Evolutionary conservation across 1,139 yeast genomes (phyloP), one percentile per base, ranked within the genome.

Genomic region (Hemisphaericaspora xylanilytica): DNA sequence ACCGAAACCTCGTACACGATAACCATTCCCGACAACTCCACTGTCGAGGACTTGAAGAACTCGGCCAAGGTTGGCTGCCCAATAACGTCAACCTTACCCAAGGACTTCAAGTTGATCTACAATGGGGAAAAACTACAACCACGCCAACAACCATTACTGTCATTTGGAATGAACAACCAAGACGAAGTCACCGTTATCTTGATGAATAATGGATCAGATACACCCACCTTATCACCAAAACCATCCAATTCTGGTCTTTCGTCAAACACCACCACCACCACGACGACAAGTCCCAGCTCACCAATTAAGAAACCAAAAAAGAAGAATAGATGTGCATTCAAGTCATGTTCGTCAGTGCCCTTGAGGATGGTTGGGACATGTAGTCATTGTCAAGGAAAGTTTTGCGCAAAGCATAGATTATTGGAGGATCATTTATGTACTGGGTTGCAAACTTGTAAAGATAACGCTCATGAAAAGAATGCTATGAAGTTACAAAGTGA

Each of bases 311-410:
- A 63, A 65, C 50, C 70, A 52, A 60, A 69, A 55, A 72, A 79
- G 63, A 80, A 81, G 63, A 74, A 74, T 59, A 71, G 75, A 42
- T 87, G 96, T 60, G 68, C 81, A 18, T 80, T 80, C 61, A 65
- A 65, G 35, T 59, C 67, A 32, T 88, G 96, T 61, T 67, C 73
- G 24, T 73, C 85, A 12, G 69, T 78, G 3, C 88, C 92, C 1
- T 74, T 87, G 43, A 77, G 95, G 47, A 85, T 88, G 67, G 94
- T 86, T 28, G 96, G 96, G 29, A 89, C 84, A 59, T 89, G 97
- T 61, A 76, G 81, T 42, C 86, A 82, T 56, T 89, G 96, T 59
- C 80, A 80, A 38, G 95, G 96, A 33, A 85, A 83, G 56, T 88
- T 80, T 60, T 88, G 97, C 62, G 85, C 94, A 29, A 84, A 84